These are phyloP conservation scores for Calophaca sinica DNA, from an alignment of 306 rosid genomes.

Conservation along the genomic window DNA sequence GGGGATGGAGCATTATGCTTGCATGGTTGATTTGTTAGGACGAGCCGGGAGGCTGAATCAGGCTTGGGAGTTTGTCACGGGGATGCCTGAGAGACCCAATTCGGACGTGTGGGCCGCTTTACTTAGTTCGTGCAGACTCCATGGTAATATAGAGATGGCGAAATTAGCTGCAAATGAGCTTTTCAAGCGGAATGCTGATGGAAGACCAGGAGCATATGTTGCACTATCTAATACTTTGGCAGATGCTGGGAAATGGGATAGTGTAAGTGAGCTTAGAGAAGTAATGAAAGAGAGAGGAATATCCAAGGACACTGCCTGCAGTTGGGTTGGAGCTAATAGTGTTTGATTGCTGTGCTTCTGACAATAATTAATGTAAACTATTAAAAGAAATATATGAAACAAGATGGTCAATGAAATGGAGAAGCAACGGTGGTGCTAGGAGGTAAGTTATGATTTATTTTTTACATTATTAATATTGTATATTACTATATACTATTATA, in stretches of 20 bases:
- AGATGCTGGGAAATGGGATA: conserved; percentile 88
- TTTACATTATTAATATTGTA: too few relatives aligned
- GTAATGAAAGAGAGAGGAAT: conserved; percentile 74
- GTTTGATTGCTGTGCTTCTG: conserved; percentile 38
- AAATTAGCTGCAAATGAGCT: conserved; percentile 72
- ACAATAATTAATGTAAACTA: not conserved
- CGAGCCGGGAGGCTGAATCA: conserved; percentile 74
- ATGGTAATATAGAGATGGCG: conserved; percentile 81
- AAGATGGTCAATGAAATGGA: conserved; percentile 21
- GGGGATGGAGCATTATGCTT: conserved; percentile 89
- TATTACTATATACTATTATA: too few relatives aligned
- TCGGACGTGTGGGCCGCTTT: conserved; percentile 94
- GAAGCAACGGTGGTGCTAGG: conserved; percentile 3
- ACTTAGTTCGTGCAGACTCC: conserved; percentile 83
- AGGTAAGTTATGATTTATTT: not conserved
- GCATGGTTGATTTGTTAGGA: conserved; percentile 91
- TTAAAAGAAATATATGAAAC: conserved; percentile 11
- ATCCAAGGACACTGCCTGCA: conserved; percentile 70
- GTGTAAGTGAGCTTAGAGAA: conserved; percentile 86
- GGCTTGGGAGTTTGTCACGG: conserved; percentile 77
- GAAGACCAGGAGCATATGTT: conserved; percentile 86
- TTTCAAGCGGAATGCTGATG: conserved; percentile 67
- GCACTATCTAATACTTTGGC: conserved; percentile 88
- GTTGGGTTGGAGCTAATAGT: conserved; percentile 74
- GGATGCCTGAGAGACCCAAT: conserved; percentile 77